Evolutionary conservation across 2,329 filamentous ascomycete genomes (phyloP).

Genomic region (Aspergillus pseudoviridinutans): DNA sequence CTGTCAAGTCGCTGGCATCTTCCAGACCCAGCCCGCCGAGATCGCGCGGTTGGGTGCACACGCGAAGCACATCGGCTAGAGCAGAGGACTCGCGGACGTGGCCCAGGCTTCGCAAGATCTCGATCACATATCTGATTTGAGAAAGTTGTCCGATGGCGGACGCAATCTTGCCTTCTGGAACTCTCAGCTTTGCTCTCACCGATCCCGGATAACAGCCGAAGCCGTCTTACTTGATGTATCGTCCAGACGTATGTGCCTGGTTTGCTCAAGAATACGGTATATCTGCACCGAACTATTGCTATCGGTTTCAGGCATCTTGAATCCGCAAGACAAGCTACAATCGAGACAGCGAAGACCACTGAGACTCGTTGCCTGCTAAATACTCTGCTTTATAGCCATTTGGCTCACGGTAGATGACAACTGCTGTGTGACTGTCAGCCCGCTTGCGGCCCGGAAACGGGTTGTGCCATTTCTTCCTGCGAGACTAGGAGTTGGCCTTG

Average conservation of each 20-base stretch:
- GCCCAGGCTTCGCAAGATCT: neutral
- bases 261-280: neutral
- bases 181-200: neutral
- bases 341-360: neutral
- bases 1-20: neutral
- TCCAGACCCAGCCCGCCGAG: constrained; percentile 16
- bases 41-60: constrained; percentile 16
- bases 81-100: constrained; percentile 7
- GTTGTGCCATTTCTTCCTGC: neutral
- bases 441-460: neutral
- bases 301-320: neutral
- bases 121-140: neutral
- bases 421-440: neutral
- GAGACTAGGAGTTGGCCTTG: too few species aligned
- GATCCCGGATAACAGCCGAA: neutral
- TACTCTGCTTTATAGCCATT: neutral
- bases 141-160: neutral
- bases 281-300: neutral
- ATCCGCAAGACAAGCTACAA: neutral
- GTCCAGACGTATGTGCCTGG: neutral
- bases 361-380: neutral
- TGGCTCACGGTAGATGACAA: neutral
- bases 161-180: neutral
- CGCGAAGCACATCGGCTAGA: constrained; percentile 15
- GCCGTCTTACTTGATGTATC: neutral